Evolutionary conservation across 768 basidiomycete species (phyloP).

Genomic region (Amanita rimosa): DNA sequence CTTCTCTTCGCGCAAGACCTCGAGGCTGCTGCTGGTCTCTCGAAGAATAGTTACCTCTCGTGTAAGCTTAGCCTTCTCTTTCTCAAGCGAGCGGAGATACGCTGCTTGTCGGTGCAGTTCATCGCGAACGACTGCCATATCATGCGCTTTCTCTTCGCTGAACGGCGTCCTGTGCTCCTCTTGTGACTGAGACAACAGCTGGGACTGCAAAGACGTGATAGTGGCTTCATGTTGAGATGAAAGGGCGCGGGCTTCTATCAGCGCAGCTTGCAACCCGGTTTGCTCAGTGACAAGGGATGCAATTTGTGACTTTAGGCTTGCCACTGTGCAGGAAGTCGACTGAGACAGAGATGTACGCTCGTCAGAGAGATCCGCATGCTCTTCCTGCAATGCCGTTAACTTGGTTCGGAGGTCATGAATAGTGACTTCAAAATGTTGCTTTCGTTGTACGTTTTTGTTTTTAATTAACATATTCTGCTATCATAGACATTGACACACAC

Average conservation of each 20-base stretch:
- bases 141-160: conserved; percentile 31
- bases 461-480: background rate
- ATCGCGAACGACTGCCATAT: conserved; percentile 52
- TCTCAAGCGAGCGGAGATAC: conserved; percentile 50
- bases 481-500: conserved; percentile 11
- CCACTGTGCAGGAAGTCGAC: conserved; percentile 34
- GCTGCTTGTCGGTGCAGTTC: conserved; percentile 58
- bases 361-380: conserved; percentile 53
- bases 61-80: conserved; percentile 41
- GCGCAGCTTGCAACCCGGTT: conserved; percentile 25
- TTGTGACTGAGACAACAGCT: conserved; percentile 32
- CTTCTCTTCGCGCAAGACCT: conserved; percentile 70
- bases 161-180: conserved; percentile 33
- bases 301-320: conserved; percentile 41
- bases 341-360: conserved; percentile 36
- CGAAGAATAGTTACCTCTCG: conserved; percentile 42
- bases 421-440: conserved; percentile 42
- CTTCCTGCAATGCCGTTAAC: conserved; percentile 39
- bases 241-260: conserved; percentile 14
- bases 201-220: conserved; percentile 15
- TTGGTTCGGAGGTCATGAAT: conserved; percentile 38
- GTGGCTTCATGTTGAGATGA: conserved; percentile 1
- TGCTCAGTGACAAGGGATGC: conserved; percentile 31
- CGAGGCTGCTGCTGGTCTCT: conserved; percentile 47
- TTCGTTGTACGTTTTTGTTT: conserved; percentile 1